Base-by-base conservation (phyloP, 2,329 filamentous ascomycete species). In the Alternaria metachromatica region DNA sequence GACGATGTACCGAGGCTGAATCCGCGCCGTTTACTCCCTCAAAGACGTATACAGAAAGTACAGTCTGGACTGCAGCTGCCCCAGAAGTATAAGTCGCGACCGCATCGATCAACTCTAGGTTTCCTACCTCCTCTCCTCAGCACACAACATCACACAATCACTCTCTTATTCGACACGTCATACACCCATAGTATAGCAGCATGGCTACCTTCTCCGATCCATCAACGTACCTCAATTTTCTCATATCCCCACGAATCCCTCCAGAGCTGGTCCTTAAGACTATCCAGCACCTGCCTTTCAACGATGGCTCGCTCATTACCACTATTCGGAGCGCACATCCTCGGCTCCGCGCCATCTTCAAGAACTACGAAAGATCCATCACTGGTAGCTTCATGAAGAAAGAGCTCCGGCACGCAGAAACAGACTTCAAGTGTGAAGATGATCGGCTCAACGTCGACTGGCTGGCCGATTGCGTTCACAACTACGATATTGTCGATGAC, bases 401-500 rank as follows among this genome's bases (percentile, higher is more conserved):
- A 41, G 71, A 77, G 55, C 70, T 78, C 8, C 71, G 67, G 1
- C 76, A 79, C 37, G 76, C 74, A 0, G 61, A 58, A 6, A 69
- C 63, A 1, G 77, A 79, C 43, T 78, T 79, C 25, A 67, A 71
- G 3, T 67, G 59, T 48, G 58, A 59, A 20, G 57, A 65, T 23
- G 45, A 49, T 2, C 50, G 49, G 2, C 50, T 67, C 15, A 63
- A 56, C 2, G 70, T 74, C 28, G 54, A 55, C n/a, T 79, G 76
- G 74, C 64, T 79, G 9, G 59, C 64, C 3, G 28, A 67, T 9
- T 79, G 76, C 28, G 72, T 76, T 3, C 60, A 60, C n/a, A 68
- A 60, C 15, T 79, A 78, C 59, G 71, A 79, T 44, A 51, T 70
- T 1, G 58, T 77, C 10, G 77, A 79, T 58, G 72, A 74, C 37